Conservation (phyloP, 805 yeast genomes). For the Pichia eremophila region DNA sequence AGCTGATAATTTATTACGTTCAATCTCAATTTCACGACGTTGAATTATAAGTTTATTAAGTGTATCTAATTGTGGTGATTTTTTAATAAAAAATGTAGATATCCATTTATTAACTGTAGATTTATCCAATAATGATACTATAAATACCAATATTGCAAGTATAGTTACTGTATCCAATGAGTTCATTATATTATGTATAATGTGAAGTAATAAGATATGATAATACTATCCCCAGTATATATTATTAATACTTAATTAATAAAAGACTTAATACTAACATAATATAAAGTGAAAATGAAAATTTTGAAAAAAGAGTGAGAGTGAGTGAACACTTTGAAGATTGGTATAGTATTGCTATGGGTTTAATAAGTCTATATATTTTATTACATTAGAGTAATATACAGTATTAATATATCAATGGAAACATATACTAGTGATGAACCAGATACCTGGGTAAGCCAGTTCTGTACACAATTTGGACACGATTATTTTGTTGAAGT, state of each 20-base stretch:
- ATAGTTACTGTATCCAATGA: background rate
- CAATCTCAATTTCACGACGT: conserved; percentile 37
- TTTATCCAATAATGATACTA: background rate
- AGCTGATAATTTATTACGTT: conserved; percentile 59
- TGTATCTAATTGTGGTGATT: conserved; percentile 6
- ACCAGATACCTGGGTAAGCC: conserved; percentile 72
- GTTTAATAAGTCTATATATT: too few relatives aligned
- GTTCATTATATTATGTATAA: background rate
- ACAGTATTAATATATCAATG: background rate
- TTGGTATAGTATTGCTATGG: too few relatives aligned
- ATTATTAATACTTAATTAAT: too few relatives aligned
- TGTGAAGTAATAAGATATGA: too few relatives aligned
- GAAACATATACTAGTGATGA: conserved; percentile 34
- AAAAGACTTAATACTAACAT: too few relatives aligned
- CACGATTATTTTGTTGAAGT: conserved; percentile 92
- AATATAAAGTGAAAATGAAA: too few relatives aligned
- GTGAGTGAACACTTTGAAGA: too few relatives aligned
- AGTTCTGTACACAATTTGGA: conserved; percentile 68
- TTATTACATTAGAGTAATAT: too few relatives aligned
- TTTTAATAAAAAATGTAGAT: background rate
- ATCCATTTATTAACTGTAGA: background rate
- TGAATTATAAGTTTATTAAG: conserved; percentile 32
- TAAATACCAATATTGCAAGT: background rate
- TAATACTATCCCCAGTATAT: too few relatives aligned
- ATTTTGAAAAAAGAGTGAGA: too few relatives aligned